Conservation (phyloP, 2,329 filamentous ascomycete genomes). For the Biscogniauxia mediterranea region DNA sequence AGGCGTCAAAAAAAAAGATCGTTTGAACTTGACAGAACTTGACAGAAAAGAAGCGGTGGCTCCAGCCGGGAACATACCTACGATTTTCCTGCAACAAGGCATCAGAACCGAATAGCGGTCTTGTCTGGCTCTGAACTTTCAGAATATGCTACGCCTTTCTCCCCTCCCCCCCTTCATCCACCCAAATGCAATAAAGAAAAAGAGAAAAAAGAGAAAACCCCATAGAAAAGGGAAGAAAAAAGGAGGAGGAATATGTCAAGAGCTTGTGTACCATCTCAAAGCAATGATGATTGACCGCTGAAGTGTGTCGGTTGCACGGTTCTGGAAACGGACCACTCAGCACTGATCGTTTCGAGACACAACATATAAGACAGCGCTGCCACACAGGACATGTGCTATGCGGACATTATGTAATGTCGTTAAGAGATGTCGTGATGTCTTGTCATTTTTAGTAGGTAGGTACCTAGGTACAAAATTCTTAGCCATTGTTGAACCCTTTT, state of each 20-base stretch:
- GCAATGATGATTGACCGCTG: conserved; percentile 19
- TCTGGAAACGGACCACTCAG: conserved; percentile 16
- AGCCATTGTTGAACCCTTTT: too few species aligned
- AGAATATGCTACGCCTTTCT: neutral
- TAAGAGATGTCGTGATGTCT: neutral
- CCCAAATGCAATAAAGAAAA: conserved; percentile 8
- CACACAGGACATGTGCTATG: conserved; percentile 4
- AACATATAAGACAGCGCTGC: conserved; percentile 23
- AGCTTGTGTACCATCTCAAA: conserved; percentile 13
- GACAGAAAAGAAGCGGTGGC: conserved; percentile 1
- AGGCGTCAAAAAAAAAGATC: neutral
- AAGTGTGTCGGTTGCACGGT: conserved; percentile 16
- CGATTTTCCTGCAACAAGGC: conserved; percentile 1
- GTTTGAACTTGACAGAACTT: neutral
- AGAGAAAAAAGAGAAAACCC: neutral
- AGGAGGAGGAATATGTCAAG: neutral
- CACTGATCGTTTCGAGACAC: conserved; percentile 19
- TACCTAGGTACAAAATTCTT: too few species aligned
- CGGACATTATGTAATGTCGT: neutral
- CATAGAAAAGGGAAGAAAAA: too few species aligned
- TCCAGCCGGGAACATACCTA: conserved; percentile 2
- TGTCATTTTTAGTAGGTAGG: too few species aligned
- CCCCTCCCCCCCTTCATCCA: too few species aligned
- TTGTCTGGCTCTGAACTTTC: neutral
- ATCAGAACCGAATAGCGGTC: neutral